Conservation (phyloP, 345 rosid genomes). For the Bruguiera gymnorhiza region DNA sequence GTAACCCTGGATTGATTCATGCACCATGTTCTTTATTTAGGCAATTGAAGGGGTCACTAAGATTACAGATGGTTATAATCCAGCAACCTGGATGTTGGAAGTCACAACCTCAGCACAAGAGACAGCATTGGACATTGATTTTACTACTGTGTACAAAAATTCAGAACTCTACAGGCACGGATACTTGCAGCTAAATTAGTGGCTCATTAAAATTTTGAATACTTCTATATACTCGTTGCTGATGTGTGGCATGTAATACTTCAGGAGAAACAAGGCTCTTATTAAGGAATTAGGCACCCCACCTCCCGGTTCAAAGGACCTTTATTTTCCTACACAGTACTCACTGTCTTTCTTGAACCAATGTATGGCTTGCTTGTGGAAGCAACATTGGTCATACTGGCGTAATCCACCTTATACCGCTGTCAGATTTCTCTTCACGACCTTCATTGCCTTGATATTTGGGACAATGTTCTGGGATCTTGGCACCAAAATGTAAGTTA, state of each 20-base stretch:
- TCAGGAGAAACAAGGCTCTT: slow-evolving; percentile 44
- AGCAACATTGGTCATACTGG: too few relatives aligned
- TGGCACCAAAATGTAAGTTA: slow-evolving; percentile 51
- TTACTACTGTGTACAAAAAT: slow-evolving; percentile 45
- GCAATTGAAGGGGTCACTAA: slow-evolving; percentile 45
- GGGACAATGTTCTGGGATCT: slow-evolving; percentile 25
- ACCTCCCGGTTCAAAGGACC: slow-evolving; percentile 51
- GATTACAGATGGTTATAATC: slow-evolving; percentile 65
- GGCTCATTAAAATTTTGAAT: neutral
- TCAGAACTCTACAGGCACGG: slow-evolving; percentile 48
- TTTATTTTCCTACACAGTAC: slow-evolving; percentile 47
- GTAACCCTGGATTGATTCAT: too few relatives aligned
- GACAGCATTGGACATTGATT: slow-evolving; percentile 47
- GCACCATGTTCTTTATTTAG: slow-evolving; percentile 22
- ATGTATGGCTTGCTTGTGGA: too few relatives aligned
- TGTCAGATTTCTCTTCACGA: too few relatives aligned
- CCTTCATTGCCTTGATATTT: slow-evolving; percentile 17
- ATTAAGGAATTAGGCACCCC: slow-evolving; percentile 49
- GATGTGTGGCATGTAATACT: neutral
- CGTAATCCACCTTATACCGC: too few relatives aligned
- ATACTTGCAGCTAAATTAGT: neutral
- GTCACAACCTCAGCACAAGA: slow-evolving; percentile 56
- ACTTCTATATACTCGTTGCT: too few relatives aligned
- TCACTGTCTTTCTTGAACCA: slow-evolving; percentile 15
- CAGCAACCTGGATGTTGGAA: slow-evolving; percentile 83